Evolutionary conservation across 176 grass and related monocot species (phyloP), one percentile per base, ranked within the genome.

Genomic region (Leersia perrieri): DNA sequence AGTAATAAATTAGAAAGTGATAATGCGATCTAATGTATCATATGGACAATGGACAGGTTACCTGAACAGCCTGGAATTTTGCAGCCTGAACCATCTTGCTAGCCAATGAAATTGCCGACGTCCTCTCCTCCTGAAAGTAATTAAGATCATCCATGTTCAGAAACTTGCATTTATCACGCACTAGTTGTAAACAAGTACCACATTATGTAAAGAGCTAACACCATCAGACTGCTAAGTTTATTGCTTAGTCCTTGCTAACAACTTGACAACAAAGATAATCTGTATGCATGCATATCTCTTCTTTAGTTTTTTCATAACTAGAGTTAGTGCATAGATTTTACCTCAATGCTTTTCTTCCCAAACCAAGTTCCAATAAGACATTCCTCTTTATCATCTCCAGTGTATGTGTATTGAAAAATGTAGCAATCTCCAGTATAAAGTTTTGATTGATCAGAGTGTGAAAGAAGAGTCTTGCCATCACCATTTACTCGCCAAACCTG

Each of bases 371-470:
- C 96, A 88, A 95, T 93, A 75, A 99, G 76, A 73, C 81, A 86
- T 88, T 99, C 88, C 76, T 99, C 96, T 29, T 87, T 93, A n/a
- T 95, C 96, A 49, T 93, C 90, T 83, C 90, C 92, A 63, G 84
- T 5, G 66, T 99, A 93, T 51, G 87, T 86, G 85, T 99, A 99
- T 77, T 99, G 92, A 63, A 99, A 99, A 66, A 99, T 89, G 62
- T 95, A 99, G 85, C 96, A 93, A 87, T 95, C 90, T 72, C 96
- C 96, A 6, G 81, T 93, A 28, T 99, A 95, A 75, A 99, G 86
- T 86, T 95, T 99, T 69, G 84, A 91, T 45, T 91, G 90, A 34
- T 89, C 79, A 64, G 76, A 26, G 32, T 81, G 65, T 76, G 88
- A 58, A 66, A 98, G 79, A 89, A 91, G 87, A 73, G 39, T 78